Evolutionary conservation across 345 rosid genomes (phyloP), one percentile per base, ranked within the genome.

Genomic region (Citrus reticulata): DNA sequence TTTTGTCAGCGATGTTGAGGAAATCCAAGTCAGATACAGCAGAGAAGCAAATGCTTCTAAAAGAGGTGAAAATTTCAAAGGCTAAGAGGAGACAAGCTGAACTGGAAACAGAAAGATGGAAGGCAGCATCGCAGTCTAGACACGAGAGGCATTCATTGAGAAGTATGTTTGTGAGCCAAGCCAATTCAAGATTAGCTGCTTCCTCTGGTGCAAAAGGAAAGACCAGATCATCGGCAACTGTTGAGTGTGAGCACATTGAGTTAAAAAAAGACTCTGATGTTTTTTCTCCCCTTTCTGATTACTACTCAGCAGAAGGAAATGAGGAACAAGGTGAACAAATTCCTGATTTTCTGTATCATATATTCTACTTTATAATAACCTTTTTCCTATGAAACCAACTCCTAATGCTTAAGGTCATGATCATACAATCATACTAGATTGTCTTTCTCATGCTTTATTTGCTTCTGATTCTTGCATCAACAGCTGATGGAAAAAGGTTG

Each of bases 1-100:
- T 90, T 59, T 83, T 96, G 81, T 90, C 97, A 7, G 93, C 91
- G 79, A 81, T 92, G 89, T 73, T 96, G 78, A 92, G 92, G 88
- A 96, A 90, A 83, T 90, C 94, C 29, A 90, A 90, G 85, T 71
- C 88, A 74, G 98, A 93, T 72, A 74, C 86, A 5, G 73, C 87
- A 0, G 99, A 94, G 88, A 94, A 88, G 83, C 93, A 96, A 34
- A 75, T 81, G 87, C 90, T 92, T 55, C 59, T 91, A 74, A 93
- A 90, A 82, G 98, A 91, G 77, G 85, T 85, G 68, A 92, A 88
- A 79, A 71, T 82, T 24, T 85, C 89, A 14, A 90, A 95, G 83
- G 88, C 89, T 13, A 91, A 85, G 83, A 85, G 54, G 76, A 93
- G 91, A 78, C 92, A 92, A 85, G 92, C 94, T 67, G 98, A 91